Evolutionary conservation across 2,329 filamentous ascomycete genomes (phyloP).

Genomic region (Paecilomyces dactylethromorphus): DNA sequence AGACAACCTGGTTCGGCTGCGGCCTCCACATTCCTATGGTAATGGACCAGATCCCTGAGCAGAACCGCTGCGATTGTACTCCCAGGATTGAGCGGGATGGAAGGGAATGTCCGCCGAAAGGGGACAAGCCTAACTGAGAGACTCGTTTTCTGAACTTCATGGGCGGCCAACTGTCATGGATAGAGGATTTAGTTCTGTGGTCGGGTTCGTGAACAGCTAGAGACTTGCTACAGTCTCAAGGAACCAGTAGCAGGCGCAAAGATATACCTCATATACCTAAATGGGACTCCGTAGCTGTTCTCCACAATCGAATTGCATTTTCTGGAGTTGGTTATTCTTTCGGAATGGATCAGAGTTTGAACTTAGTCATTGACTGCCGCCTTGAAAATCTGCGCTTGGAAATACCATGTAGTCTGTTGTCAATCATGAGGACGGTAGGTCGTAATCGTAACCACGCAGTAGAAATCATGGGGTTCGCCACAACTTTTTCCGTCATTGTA

Average conservation of each 20-base stretch:
- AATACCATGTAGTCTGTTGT: not conserved
- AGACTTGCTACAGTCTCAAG: too few species aligned
- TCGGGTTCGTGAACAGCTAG: not conserved
- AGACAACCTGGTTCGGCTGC: constrained; percentile 12
- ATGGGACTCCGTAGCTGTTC: too few species aligned
- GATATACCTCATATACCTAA: too few species aligned
- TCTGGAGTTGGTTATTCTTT: not conserved
- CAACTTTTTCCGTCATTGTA: not conserved
- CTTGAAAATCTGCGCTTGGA: not conserved
- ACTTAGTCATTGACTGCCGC: not conserved
- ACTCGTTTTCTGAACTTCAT: too few species aligned
- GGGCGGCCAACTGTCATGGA: not conserved
- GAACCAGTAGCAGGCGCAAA: too few species aligned
- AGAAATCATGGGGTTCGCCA: not conserved
- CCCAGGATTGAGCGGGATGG: constrained; percentile 8
- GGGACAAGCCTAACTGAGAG: constrained; percentile 6
- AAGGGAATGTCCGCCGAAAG: constrained; percentile 10
- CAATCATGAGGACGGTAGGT: not conserved
- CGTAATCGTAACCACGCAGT: not conserved
- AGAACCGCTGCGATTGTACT: constrained; percentile 8
- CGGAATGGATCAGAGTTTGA: not conserved
- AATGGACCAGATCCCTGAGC: constrained; percentile 7
- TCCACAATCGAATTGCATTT: not conserved
- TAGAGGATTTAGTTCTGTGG: not conserved
- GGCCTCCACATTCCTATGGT: constrained; percentile 10